Base-by-base conservation (phyloP, 768 basidiomycete species). In the Hygrophorus russula region DNA sequence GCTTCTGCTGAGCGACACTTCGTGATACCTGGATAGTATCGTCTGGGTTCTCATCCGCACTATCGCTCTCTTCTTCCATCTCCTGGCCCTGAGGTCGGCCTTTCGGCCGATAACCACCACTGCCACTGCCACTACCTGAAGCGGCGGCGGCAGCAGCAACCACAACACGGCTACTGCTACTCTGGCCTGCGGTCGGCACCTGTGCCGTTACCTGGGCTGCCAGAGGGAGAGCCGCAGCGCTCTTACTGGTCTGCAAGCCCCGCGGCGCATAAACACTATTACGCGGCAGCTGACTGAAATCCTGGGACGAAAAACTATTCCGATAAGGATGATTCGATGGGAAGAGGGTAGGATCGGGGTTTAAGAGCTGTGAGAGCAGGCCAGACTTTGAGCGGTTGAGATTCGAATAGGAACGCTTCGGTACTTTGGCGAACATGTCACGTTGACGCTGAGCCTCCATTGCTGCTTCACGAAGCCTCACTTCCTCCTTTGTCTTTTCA, bases 391-490 rank as follows among this genome's bases (percentile, higher is more conserved):
- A 65, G 42, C 49, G 37, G 20, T 54, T 45, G 60, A 76, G 53
- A 58, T 77, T 56, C 71, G 76, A 76, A 55, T 82, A 83, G 27
- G 77, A 81, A 20, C 71, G 62, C 41, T 73, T 69, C 1, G 82
- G 83, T 11, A 79, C 68, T 60, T 88, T 87, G 48, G 73, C 69
- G 53, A 84, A 82, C 67, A 89, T 66, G 11, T 89, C 82, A 20
- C 73, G 71, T 50, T 81, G 73, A 13, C 76, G 71, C 53, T 75
- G 73, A 1, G 67, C 76, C 55, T 84, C 80, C 46, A 73, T 52
- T 0, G 76, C 80, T 4, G 82, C 83, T 41, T 76, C 69, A 5
- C 59, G 66, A 13, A 72, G 32, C 31, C 18, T 31, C 45, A 15
- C 28, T 9, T 19, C 48, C 33, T 6, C 41, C 41, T 41, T 43